phyloP scores from a whole-genome alignment of 2,329 filamentous ascomycete species.

The Aspergillus sp. region DNA sequence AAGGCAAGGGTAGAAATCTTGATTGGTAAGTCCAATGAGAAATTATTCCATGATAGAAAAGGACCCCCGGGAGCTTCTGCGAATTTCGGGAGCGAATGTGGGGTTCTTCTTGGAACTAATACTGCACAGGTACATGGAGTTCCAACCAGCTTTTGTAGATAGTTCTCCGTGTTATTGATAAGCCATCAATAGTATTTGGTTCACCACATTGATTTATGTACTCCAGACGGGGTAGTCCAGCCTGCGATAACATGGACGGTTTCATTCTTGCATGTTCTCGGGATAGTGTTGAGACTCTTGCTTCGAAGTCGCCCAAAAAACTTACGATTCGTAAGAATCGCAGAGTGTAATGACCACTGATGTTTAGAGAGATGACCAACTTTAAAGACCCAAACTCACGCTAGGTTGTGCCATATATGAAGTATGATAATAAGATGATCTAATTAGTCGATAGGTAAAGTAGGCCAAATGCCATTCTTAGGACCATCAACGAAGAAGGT shows the following conservation, averaged over 20 bases:
- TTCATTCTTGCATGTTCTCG: background rate
- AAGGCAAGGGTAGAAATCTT: background rate
- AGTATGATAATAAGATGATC: too few species aligned
- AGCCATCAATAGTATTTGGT: background rate
- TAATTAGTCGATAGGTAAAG: background rate
- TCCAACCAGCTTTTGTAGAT: background rate
- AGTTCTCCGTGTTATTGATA: background rate
- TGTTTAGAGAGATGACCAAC: too few species aligned
- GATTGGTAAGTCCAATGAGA: slow-evolving; percentile 11
- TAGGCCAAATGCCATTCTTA: background rate
- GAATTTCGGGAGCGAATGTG: slow-evolving; percentile 15
- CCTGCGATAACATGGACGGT: background rate
- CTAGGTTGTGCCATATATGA: too few species aligned
- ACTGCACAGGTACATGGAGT: background rate
- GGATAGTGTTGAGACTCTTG: background rate
- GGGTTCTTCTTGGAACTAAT: background rate
- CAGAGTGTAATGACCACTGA: too few species aligned
- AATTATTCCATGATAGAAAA: slow-evolving; percentile 9
- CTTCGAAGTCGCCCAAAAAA: background rate
- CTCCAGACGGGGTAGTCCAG: background rate
- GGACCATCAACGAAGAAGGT: background rate
- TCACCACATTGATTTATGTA: slow-evolving; percentile 2
- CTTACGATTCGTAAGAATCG: background rate
- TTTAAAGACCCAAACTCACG: too few species aligned
- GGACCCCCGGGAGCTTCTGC: slow-evolving; percentile 1